Conservation (phyloP, 2,329 filamentous ascomycete species). For the Nigrograna mackinnonii region DNA sequence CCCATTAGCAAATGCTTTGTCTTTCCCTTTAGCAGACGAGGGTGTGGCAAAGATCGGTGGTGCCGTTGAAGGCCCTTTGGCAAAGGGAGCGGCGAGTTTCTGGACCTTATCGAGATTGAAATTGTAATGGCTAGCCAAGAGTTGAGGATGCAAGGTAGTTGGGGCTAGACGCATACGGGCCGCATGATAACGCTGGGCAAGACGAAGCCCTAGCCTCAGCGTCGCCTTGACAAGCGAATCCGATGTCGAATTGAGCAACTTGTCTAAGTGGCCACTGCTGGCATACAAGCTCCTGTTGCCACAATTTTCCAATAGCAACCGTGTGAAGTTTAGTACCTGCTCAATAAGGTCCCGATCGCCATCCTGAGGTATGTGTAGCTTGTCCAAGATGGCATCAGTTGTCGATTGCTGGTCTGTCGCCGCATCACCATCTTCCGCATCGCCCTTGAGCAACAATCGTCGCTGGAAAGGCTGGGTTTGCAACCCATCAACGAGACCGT, state of each 20-base stretch:
- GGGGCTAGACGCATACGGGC: slow-evolving; percentile 74
- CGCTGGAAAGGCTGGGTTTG: slow-evolving; percentile 77
- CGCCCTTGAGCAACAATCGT: slow-evolving; percentile 64
- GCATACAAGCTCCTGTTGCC: slow-evolving; percentile 96
- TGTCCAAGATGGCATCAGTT: slow-evolving; percentile 50
- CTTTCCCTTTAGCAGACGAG: slow-evolving; percentile 75
- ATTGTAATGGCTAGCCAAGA: slow-evolving; percentile 82
- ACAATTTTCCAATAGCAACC: slow-evolving; percentile 88
- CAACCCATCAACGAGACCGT: slow-evolving; percentile 78
- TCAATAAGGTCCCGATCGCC: slow-evolving; percentile 83
- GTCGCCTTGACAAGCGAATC: slow-evolving; percentile 76
- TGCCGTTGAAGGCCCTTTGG: slow-evolving; percentile 63
- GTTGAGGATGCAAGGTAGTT: slow-evolving; percentile 69
- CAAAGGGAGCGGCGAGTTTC: slow-evolving; percentile 80
- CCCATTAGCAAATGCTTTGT: slow-evolving; percentile 59
- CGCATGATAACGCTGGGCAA: slow-evolving; percentile 91
- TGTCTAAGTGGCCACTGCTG: slow-evolving; percentile 87
- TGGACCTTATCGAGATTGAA: slow-evolving; percentile 77
- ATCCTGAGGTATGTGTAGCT: slow-evolving; percentile 69
- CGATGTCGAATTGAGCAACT: slow-evolving; percentile 85
- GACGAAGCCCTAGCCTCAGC: slow-evolving; percentile 78
- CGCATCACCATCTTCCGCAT: slow-evolving; percentile 48
- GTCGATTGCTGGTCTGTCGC: slow-evolving; percentile 34
- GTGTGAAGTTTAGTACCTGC: slow-evolving; percentile 80
- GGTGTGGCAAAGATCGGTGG: slow-evolving; percentile 57